These are phyloP conservation scores for Prunus dulcis DNA, from an alignment of 306 rosid genomes.

Conservation along the genomic window DNA sequence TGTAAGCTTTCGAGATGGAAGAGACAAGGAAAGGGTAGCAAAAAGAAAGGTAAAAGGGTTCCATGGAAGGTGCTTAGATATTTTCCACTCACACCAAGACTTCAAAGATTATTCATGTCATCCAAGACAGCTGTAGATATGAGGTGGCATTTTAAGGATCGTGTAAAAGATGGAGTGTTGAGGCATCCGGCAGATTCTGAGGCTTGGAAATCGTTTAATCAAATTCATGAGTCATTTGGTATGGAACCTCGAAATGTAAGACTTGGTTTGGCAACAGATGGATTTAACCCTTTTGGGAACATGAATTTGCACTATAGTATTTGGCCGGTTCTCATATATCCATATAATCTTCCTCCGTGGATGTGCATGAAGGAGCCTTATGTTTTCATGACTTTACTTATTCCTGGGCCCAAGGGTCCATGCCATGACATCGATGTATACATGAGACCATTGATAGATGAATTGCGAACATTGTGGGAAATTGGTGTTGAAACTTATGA, in stretches of 20 bases:
- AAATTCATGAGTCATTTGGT: background rate
- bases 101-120: background rate
- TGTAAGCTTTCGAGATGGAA: background rate
- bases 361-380: constrained; percentile 1
- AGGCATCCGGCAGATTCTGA: background rate
- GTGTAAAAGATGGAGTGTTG: constrained; percentile 1
- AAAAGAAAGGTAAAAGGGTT: background rate
- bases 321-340: background rate
- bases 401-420: background rate
- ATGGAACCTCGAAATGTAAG: background rate
- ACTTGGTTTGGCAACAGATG: background rate
- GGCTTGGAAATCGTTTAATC: background rate
- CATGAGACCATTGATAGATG: background rate
- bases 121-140: background rate
- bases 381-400: background rate
- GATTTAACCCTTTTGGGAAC: background rate
- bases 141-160: background rate
- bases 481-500: background rate
- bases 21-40: too few relatives aligned
- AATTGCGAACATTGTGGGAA: background rate
- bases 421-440: background rate
- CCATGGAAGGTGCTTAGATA: background rate
- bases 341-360: background rate
- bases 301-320: background rate
- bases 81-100: background rate